A percentile compares a stretch with the other conserved stretches of the same genome.
Conservation (phyloP, 129 eudicot genomes). For the Artemisia argyi region DNA sequence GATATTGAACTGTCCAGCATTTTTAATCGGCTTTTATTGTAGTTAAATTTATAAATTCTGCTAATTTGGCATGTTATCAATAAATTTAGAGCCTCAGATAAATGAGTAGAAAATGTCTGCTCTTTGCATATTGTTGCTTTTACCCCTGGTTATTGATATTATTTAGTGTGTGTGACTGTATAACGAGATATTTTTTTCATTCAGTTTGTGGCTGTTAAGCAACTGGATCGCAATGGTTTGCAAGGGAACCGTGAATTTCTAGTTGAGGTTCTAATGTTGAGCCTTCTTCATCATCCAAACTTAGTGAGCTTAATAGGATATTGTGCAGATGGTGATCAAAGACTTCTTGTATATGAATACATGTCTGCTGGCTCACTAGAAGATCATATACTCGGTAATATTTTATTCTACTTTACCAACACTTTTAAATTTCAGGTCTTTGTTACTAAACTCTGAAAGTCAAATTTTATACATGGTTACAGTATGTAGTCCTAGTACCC, state of each 20-base stretch:
- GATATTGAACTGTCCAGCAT: background rate
- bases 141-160: background rate
- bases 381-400: slow-evolving; percentile 83
- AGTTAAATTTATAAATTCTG: background rate
- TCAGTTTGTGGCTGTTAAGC: slow-evolving; percentile 74
- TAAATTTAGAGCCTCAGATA: background rate
- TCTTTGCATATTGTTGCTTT: background rate
- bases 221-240: slow-evolving; percentile 82
- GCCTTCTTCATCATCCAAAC: slow-evolving; percentile 79
- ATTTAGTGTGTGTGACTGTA: too few relatives aligned
- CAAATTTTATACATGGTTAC: background rate
- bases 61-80: background rate
- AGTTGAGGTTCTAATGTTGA: slow-evolving; percentile 86
- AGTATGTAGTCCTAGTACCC: background rate
- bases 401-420: background rate
- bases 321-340: slow-evolving; percentile 97
- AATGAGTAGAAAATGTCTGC: background rate
- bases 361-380: slow-evolving; percentile 86
- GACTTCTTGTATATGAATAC: slow-evolving; percentile 83
- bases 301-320: slow-evolving; percentile 84
- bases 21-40: background rate
- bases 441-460: background rate
- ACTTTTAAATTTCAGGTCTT: background rate
- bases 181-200: background rate
- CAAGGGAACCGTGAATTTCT: slow-evolving; percentile 91